Base-by-base conservation (phyloP, 176 grass and related monocot species). In the Secale cereale region DNA sequence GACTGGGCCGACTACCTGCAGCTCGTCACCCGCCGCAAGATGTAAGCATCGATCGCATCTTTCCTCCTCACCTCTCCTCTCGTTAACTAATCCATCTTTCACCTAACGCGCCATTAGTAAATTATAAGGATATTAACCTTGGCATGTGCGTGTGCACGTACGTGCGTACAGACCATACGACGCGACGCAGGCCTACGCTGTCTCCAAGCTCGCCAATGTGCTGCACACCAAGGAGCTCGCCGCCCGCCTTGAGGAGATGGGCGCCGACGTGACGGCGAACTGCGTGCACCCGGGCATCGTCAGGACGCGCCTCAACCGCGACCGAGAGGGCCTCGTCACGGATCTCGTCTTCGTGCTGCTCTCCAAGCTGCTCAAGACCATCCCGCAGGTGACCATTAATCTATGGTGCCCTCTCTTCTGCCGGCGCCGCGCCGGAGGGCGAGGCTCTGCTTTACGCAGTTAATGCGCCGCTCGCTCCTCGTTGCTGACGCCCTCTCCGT, bases 281-380 rank as follows among this genome's bases (percentile, higher is more conserved):
- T 98, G 93, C 81, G 97, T 98, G 6, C 93, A 98, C 69, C 97
- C 97, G 8, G 97, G 97, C 57, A 98, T 98, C 61, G 97, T 98
- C 8, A 85, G 93, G 72, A 98, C 97, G 6, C 83, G 97, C 14
- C 97, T 98, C 75, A 98, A 92, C 84, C 93, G 97, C 26, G 97
- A 98, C 81, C 86, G 93, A 3, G 97, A 98, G 13, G 97, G 97
- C 33, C 32, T 98, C 84, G 20, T 86, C 39, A 98, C 95, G 91
- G 97, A 98, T 94, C 71, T 98, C 83, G 90, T 86, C 74, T 98
- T 98, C 89, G 78, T 96, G 81, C 90, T 98, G 33, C 76, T 92
- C 29, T 94, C 89, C 70, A 98, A 92, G 93, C 91, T 98, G 81
- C 97, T 98, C 31, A 98, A 98, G 74, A 94, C 91, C 45, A 96